These are phyloP conservation scores for Colletotrichum tropicicola DNA, from an alignment of 2,329 filamentous ascomycete species.

Conservation along the genomic window DNA sequence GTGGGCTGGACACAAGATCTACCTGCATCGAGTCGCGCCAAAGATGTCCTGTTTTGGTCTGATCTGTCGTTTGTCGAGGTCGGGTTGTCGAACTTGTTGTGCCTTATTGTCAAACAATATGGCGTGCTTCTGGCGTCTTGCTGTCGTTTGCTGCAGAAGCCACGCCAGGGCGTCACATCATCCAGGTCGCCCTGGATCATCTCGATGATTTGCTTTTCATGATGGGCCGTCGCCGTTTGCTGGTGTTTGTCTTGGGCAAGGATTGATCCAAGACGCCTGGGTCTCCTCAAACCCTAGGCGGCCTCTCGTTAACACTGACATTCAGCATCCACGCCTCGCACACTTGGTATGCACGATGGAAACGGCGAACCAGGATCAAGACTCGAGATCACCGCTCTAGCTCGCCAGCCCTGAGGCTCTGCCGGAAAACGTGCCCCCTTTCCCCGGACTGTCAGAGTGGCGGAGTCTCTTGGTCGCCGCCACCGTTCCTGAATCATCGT, in stretches of 20 bases:
- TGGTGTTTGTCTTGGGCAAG: not conserved
- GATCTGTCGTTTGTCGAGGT: not conserved
- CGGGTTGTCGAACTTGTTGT: not conserved
- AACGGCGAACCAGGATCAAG: not conserved
- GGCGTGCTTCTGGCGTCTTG: conserved; percentile 19
- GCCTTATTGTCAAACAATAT: not conserved
- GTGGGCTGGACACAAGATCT: not conserved
- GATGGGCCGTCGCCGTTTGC: not conserved
- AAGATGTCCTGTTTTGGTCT: not conserved
- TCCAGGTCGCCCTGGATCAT: not conserved
- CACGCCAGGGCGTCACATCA: not conserved
- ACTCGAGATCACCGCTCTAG: not conserved
- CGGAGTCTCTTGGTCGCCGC: conserved; percentile 8
- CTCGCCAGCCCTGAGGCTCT: conserved; percentile 19
- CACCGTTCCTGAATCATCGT: conserved; percentile 6
- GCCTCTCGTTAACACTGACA: not conserved
- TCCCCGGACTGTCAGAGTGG: conserved; percentile 22
- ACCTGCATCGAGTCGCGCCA: not conserved
- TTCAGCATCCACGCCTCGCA: not conserved
- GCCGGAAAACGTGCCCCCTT: conserved; percentile 20
- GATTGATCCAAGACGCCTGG: not conserved
- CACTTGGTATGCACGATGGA: not conserved
- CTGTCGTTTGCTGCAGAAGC: not conserved
- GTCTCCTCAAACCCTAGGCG: not conserved
- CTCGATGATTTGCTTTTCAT: not conserved